Evolutionary conservation across 2,329 filamentous ascomycete genomes (phyloP).

Genomic region (Dothistroma pini): DNA sequence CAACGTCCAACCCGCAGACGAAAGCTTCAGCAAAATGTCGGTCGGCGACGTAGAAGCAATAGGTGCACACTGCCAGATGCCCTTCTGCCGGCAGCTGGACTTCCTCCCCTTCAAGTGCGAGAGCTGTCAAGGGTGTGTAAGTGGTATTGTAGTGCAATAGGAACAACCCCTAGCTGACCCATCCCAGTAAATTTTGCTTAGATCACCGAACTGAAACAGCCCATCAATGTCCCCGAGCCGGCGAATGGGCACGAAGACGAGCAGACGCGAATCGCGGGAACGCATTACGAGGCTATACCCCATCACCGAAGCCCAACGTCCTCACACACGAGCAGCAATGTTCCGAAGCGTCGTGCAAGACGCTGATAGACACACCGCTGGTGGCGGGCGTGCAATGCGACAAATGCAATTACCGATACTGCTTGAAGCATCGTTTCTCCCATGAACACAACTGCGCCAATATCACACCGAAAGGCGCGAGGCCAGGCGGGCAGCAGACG

Average conservation of each 20-base stretch:
- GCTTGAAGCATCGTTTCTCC: conserved; percentile 69
- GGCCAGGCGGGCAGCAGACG: conserved; percentile 41
- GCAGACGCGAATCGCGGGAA: conserved; percentile 36
- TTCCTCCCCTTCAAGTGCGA: conserved; percentile 95
- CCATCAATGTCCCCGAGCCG: conserved; percentile 64
- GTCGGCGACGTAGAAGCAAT: conserved; percentile 77
- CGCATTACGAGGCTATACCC: conserved; percentile 19
- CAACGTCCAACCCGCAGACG: conserved; percentile 8
- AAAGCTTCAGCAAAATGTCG: conserved; percentile 68
- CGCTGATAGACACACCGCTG: conserved; percentile 64
- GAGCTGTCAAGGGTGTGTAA: conserved; percentile 63
- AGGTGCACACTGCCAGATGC: conserved; percentile 84
- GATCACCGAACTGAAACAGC: conserved; percentile 85
- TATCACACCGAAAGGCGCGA: conserved; percentile 58
- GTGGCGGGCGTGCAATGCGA: conserved; percentile 68
- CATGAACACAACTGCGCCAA: conserved; percentile 84
- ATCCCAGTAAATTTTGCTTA: conserved; percentile 64
- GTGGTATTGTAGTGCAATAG: neutral
- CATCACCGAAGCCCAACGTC: conserved; percentile 51
- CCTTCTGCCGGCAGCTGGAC: conserved; percentile 91
- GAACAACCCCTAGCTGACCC: conserved; percentile 3
- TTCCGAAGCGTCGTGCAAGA: conserved; percentile 63
- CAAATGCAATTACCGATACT: conserved; percentile 69
- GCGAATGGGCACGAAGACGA: conserved; percentile 56
- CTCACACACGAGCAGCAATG: conserved; percentile 65